Conservation (phyloP, 2,329 filamentous ascomycete genomes). For the Claviceps monticola region DNA sequence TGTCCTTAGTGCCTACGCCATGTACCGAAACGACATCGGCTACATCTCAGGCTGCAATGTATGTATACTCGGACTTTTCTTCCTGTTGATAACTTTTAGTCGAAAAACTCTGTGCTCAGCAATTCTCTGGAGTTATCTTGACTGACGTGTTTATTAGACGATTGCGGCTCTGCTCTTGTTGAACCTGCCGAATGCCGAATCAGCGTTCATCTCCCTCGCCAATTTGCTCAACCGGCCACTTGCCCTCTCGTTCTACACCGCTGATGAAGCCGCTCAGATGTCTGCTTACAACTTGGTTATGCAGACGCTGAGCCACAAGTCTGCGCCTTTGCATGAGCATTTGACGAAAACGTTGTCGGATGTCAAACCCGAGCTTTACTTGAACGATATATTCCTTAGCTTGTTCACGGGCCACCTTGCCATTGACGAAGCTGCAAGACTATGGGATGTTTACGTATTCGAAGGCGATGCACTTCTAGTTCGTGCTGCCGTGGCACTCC, state of each 20-base stretch:
- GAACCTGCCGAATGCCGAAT: constrained; percentile 48
- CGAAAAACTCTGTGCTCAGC: neutral
- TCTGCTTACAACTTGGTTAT: constrained; percentile 58
- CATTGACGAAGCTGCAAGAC: constrained; percentile 54
- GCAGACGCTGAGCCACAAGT: constrained; percentile 51
- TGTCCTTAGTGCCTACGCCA: constrained; percentile 63
- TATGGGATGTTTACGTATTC: constrained; percentile 76
- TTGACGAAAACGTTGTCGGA: constrained; percentile 36
- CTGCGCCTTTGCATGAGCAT: constrained; percentile 48
- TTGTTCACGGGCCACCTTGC: constrained; percentile 50
- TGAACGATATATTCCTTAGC: constrained; percentile 46
- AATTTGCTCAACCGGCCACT: constrained; percentile 67
- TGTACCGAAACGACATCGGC: constrained; percentile 72
- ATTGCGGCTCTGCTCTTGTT: constrained; percentile 61
- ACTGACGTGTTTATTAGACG: constrained; percentile 29
- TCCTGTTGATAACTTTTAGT: neutral
- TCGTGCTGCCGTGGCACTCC: constrained; percentile 54
- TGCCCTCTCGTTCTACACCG: constrained; percentile 60
- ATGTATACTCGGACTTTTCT: constrained; percentile 22
- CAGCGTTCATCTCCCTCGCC: constrained; percentile 57
- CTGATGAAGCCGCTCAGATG: constrained; percentile 52
- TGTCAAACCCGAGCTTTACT: constrained; percentile 36
- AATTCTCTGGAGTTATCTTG: constrained; percentile 8
- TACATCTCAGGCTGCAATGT: constrained; percentile 64
- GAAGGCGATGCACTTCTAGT: constrained; percentile 64